Percentiles rank a stretch among this genome's conserved stretches.
These are phyloP conservation scores for Zea mays DNA, from an alignment of 176 grass and related monocot genomes.

Conservation along the genomic window Zm-B73-REFERENCE-NAM-5.0 NC_050102.1:180304501-180305000, in stretches of 20 bases:
- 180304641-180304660: background rate
- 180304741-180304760: background rate
- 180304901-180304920: conserved; percentile 80
- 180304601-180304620: too few species aligned
- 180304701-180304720: background rate
- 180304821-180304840: background rate
- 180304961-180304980: conserved; percentile 85
- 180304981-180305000: conserved; percentile 90
- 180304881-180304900: conserved; percentile 78
- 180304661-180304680: background rate
- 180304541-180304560: too few species aligned
- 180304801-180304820: background rate
- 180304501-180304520: too few species aligned
- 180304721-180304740: background rate
- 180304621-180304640: too few species aligned
- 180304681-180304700: background rate
- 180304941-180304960: conserved; percentile 97
- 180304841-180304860: conserved; percentile 28
- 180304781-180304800: background rate
- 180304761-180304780: background rate
- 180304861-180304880: conserved; percentile 32
- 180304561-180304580: too few species aligned
- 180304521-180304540: too few species aligned
- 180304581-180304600: too few species aligned
- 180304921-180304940: conserved; percentile 98